Evolutionary conservation across 2,329 filamentous ascomycete genomes (phyloP), one percentile per base, ranked within the genome.

Genomic region (Harringtonia aguacate): DNA sequence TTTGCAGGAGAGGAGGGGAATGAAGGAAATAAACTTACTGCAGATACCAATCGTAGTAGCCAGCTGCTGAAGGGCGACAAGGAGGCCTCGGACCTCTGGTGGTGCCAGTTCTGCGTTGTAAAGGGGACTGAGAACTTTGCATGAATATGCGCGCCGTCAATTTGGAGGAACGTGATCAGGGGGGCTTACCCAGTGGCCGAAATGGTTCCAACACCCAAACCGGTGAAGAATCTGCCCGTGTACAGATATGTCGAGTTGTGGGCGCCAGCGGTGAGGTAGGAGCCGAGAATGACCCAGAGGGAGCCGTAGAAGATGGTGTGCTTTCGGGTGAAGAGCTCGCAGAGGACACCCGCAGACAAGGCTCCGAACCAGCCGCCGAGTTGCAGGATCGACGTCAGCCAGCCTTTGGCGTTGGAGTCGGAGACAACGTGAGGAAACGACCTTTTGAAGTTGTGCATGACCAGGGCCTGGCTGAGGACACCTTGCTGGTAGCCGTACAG

Each of bases 141-240:
- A n/a, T n/a, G n/a, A n/a, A n/a, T n/a, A n/a, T n/a, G n/a, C n/a
- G n/a, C n/a, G n/a, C n/a, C n/a, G n/a, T n/a, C n/a, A n/a, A n/a
- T n/a, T n/a, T n/a, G n/a, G n/a, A n/a, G n/a, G n/a, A n/a, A n/a
- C n/a, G n/a, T n/a, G n/a, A n/a, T n/a, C n/a, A n/a, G n/a, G n/a
- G n/a, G n/a, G n/a, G n/a, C n/a, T n/a, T n/a, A n/a, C n/a, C n/a
- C n/a, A n/a, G n/a, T n/a, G n/a, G n/a, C n/a, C 10, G 33, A 15
- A 3, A 35, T 15, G 10, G 17, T 35, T 4, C 33, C 33, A 4
- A 35, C 33, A 18, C 33, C 33, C 10, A 35, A 10, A 18, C 33
- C 33, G n/a, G 15, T 61, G 58, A 46, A 22, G 18, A 41, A 29
- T 2, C 45, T 29, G 24, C 45, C 45, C 4, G 27, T 41, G 21